Conservation (phyloP, 345 rosid genomes). For the Citrus glauca region DNA sequence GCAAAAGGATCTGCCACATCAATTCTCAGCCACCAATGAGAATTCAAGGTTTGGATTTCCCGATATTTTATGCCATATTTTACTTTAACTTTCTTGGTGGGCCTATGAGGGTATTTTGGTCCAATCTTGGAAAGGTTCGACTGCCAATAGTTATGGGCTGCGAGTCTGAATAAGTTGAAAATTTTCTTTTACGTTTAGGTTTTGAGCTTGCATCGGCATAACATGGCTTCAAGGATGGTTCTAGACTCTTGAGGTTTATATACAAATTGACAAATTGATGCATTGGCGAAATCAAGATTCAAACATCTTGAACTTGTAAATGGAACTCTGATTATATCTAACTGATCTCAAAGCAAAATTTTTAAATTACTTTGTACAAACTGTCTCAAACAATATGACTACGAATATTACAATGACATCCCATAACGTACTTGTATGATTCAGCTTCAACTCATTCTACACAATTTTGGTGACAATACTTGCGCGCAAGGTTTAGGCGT, state of each 20-base stretch:
- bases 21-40: constrained; percentile 49
- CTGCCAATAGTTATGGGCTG: constrained; percentile 27
- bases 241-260: not conserved
- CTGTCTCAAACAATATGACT: no score
- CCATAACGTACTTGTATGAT: no score
- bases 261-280: not conserved
- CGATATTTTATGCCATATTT: constrained; percentile 9
- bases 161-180: not conserved
- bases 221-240: not conserved
- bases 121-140: constrained; percentile 14
- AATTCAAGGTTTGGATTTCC: constrained; percentile 51
- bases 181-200: not conserved
- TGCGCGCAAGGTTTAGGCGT: not conserved
- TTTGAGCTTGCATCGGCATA: not conserved
- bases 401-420: no score
- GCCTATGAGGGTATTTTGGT: constrained; percentile 29
- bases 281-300: not conserved
- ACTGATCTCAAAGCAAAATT: no score
- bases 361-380: no score
- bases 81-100: constrained; percentile 5
- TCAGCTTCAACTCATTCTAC: not conserved
- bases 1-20: constrained; percentile 45
- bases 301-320: no score
- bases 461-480: not conserved
- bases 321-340: no score